A percentile compares a stretch with the other conserved stretches of the same genome.
Conservation (phyloP, 495 filamentous ascomycete species). For the Neurospora tetraspora region DNA sequence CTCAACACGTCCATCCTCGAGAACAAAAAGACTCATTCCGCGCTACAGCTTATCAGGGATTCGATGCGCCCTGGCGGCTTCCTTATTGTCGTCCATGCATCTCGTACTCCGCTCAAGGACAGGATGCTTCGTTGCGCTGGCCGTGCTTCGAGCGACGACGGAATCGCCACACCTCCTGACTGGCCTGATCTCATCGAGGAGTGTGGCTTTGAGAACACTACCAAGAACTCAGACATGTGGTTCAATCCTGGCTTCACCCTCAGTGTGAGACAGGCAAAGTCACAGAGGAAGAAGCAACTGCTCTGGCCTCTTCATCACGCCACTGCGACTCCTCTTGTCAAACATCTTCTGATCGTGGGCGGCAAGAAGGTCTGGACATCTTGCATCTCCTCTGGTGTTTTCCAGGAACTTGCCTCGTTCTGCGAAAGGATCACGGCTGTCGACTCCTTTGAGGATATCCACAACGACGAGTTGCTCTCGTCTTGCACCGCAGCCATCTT, state of each 20-base stretch:
- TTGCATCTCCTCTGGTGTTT: constrained; percentile 11
- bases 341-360: constrained; percentile 26
- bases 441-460: constrained; percentile 1
- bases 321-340: background rate
- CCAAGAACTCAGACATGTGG: constrained; percentile 19
- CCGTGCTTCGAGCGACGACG: background rate
- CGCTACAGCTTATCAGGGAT: constrained; percentile 14
- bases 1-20: constrained; percentile 25
- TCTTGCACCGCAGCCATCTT: constrained; percentile 23
- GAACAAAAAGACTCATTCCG: background rate
- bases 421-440: constrained; percentile 14
- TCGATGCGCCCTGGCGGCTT: constrained; percentile 33
- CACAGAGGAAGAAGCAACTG: constrained; percentile 7
- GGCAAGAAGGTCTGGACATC: constrained; percentile 8
- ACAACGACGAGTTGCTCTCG: background rate
- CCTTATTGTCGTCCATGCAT: constrained; percentile 26
- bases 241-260: constrained; percentile 22
- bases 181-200: constrained; percentile 28
- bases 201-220: constrained; percentile 21
- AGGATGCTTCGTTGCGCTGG: constrained; percentile 9
- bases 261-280: constrained; percentile 27
- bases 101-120: constrained; percentile 10
- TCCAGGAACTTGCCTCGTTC: constrained; percentile 4
- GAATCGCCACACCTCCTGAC: constrained; percentile 12
- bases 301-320: constrained; percentile 2